Conservation (phyloP, 2,329 filamentous ascomycete genomes). For the Aschersonia sp. region DNA sequence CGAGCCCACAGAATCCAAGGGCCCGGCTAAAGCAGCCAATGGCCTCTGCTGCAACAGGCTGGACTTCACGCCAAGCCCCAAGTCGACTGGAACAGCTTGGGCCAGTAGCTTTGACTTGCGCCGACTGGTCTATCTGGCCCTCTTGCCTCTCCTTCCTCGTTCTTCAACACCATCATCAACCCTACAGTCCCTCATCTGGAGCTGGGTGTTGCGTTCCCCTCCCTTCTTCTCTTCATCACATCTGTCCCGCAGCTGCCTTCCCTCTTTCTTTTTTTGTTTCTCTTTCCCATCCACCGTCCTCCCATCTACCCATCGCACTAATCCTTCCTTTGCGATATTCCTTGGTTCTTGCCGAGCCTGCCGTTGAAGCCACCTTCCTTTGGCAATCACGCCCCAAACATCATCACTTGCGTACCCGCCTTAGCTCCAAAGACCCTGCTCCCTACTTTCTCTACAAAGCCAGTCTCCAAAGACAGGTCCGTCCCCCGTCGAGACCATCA, state of each 20-base stretch:
- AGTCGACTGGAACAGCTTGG: neutral
- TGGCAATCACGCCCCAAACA: slow-evolving; percentile 15
- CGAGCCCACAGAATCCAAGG: neutral
- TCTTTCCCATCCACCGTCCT: slow-evolving; percentile 22
- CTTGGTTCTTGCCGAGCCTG: slow-evolving; percentile 18
- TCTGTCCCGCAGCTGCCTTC: slow-evolving; percentile 16
- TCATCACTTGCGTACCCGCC: slow-evolving; percentile 3
- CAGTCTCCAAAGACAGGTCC: neutral
- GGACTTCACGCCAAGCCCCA: neutral
- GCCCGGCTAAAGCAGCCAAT: neutral
- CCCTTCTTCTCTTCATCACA: slow-evolving; percentile 23
- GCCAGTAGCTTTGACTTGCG: neutral
- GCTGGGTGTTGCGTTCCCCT: slow-evolving; percentile 15
- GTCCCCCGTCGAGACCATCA: neutral
- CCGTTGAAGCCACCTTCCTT: slow-evolving; percentile 20
- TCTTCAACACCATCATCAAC: slow-evolving; percentile 10
- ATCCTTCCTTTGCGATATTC: slow-evolving; percentile 21
- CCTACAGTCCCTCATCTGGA: slow-evolving; percentile 13
- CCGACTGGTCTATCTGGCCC: neutral
- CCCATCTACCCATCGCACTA: slow-evolving; percentile 13
- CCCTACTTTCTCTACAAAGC: slow-evolving; percentile 1
- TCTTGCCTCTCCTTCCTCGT: slow-evolving; percentile 6
- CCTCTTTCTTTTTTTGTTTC: slow-evolving; percentile 1
- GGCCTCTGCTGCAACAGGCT: neutral
- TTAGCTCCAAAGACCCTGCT: slow-evolving; percentile 1